A percentile compares a stretch with the other conserved stretches of the same genome.
phyloP scores from a whole-genome alignment of 768 basidiomycete genomes.

The Artomyces pyxidatus region DNA sequence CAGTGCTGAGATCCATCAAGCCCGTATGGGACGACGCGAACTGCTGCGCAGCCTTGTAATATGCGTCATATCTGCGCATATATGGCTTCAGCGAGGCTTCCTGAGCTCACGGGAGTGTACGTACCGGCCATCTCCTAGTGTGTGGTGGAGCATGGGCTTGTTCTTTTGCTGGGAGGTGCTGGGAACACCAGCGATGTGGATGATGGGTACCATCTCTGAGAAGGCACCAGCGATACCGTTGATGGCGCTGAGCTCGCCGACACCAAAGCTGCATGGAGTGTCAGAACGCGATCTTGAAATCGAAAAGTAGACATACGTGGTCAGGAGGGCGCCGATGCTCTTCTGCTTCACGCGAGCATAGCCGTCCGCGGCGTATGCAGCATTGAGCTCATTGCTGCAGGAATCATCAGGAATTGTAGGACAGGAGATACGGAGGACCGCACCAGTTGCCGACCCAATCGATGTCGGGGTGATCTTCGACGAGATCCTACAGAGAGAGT shows the following conservation, averaged over 20 bases:
- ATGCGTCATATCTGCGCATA: constrained; percentile 62
- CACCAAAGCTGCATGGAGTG: constrained; percentile 56
- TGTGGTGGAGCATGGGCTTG: constrained; percentile 78
- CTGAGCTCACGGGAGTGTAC: background rate
- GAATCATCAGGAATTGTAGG: background rate
- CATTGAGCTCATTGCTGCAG: constrained; percentile 76
- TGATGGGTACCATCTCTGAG: constrained; percentile 83
- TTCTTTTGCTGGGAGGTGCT: constrained; percentile 63
- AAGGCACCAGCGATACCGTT: constrained; percentile 83
- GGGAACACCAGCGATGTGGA: constrained; percentile 84
- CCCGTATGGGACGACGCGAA: constrained; percentile 64
- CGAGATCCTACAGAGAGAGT: constrained; percentile 48
- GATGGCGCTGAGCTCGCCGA: constrained; percentile 86
- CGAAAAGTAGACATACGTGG: constrained; percentile 47
- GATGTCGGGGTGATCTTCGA: constrained; percentile 72
- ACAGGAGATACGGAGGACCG: constrained; percentile 1
- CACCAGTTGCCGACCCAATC: constrained; percentile 87
- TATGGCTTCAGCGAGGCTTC: background rate
- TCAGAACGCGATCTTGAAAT: background rate
- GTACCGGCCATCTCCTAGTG: constrained; percentile 75
- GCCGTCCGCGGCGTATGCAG: constrained; percentile 87
- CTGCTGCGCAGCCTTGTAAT: constrained; percentile 63
- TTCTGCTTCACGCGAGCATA: constrained; percentile 82
- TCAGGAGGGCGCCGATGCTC: constrained; percentile 63
- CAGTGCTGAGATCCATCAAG: constrained; percentile 43